Conservation (phyloP, 1,284 basidiomycete genomes). For the Ustilago nuda region DNA sequence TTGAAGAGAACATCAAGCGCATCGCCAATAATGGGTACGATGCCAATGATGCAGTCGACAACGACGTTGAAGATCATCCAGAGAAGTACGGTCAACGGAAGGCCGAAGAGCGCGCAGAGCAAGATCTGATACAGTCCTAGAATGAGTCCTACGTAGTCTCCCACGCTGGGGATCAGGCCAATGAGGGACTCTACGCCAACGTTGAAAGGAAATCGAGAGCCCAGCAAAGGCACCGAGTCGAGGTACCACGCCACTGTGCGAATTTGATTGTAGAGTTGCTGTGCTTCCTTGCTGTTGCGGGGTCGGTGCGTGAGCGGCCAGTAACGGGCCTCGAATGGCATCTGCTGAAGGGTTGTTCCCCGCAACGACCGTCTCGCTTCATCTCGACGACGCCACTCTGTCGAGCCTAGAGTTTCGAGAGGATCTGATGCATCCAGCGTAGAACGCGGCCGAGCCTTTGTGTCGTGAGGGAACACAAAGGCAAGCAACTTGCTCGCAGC, state of each 20-base stretch:
- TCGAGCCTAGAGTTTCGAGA: slow-evolving; percentile 3
- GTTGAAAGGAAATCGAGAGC: slow-evolving; percentile 49
- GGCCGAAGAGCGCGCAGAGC: slow-evolving; percentile 61
- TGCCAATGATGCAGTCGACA: slow-evolving; percentile 60
- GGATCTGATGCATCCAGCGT: slow-evolving; percentile 12
- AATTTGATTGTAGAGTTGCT: slow-evolving; percentile 67
- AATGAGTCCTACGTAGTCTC: slow-evolving; percentile 61
- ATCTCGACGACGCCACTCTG: slow-evolving; percentile 7
- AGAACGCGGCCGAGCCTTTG: slow-evolving; percentile 21
- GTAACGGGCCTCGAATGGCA: slow-evolving; percentile 21
- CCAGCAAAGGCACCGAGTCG: slow-evolving; percentile 50
- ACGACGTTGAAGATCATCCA: slow-evolving; percentile 65
- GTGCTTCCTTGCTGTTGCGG: slow-evolving; percentile 54
- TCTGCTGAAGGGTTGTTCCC: background rate
- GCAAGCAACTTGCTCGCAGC: slow-evolving; percentile 24
- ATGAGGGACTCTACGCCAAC: slow-evolving; percentile 57
- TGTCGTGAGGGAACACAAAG: slow-evolving; percentile 19
- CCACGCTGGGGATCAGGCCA: slow-evolving; percentile 61
- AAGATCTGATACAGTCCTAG: slow-evolving; percentile 64
- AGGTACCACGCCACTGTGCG: slow-evolving; percentile 60
- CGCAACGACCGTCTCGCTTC: slow-evolving; percentile 2
- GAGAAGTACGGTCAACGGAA: slow-evolving; percentile 51
- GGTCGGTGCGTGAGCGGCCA: slow-evolving; percentile 21
- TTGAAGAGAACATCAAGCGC: slow-evolving; percentile 67
- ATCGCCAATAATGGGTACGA: slow-evolving; percentile 67